Base-by-base conservation (phyloP, 2,329 filamentous ascomycete species). In the Fusarium albosuccineum region DNA sequence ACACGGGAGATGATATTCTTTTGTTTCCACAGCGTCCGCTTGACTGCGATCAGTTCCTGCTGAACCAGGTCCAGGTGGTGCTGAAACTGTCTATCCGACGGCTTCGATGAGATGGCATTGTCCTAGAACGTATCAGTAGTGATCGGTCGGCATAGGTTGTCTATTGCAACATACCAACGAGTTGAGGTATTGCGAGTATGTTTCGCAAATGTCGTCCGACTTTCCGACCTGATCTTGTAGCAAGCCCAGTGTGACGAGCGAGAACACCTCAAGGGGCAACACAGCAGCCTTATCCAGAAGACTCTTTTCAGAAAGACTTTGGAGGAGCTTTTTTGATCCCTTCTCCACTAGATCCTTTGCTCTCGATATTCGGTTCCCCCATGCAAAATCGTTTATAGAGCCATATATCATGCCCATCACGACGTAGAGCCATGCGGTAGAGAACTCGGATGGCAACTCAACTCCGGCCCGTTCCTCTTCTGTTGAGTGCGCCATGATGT, bases 111-210 rank as follows among this genome's bases (percentile, higher is more conserved):
- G 46, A 84, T 81, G 3, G 79, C 76, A 14, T 77, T 78, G 58
- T 82, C 80, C 80, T 81, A 37, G 2, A 13, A 51, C 3, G 5
- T 17, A 34, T 78, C 26, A 77, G 67, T 27, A 44, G 45, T 16
- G 16, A 13, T 8, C 1, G 29, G 3, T 6, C 5, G 14, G 30
- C 5, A 14, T 14, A 14, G 2, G 1, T 7, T 2, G 26, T 29
- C 11, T 53, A 8, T 33, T 1, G 5, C 14, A 26, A 42, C 78
- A 53, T 74, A 83, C 82, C 37, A 84, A 68, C 3, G 74, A 76
- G 39, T 78, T 76, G 5, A 84, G 73, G 42, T 80, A 82, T 39
- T 80, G 74, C 0, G 79, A 81, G 50, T 84, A 85, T 0, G 78
- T 81, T 22, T 79, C 76, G 37, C 73, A 77, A 14, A 84, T 78